These are phyloP conservation scores for Vigna radiata DNA, from an alignment of 306 rosid species.

Conservation along the genomic window DNA sequence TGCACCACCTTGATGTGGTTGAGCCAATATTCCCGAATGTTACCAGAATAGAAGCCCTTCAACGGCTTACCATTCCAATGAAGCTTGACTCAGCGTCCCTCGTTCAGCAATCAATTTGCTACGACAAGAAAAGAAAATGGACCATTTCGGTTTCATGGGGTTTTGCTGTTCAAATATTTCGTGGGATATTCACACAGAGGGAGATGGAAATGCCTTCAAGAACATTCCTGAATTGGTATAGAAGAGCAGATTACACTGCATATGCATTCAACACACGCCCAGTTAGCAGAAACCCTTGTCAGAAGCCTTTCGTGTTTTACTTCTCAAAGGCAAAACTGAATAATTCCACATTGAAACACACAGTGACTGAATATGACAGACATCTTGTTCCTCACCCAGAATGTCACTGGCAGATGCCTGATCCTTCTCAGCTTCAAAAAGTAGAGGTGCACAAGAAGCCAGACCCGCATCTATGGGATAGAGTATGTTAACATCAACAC, in stretches of 20 bases:
- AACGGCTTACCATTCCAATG: conserved; percentile 71
- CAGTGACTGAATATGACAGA: conserved; percentile 63
- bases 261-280: conserved; percentile 98
- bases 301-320: conserved; percentile 90
- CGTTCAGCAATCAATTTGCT: conserved; percentile 95
- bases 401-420: conserved; percentile 84
- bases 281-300: conserved; percentile 84
- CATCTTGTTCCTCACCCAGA: conserved; percentile 68
- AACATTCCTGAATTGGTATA: conserved; percentile 93
- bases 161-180: conserved; percentile 81
- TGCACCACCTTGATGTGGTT: conserved; percentile 96
- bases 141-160: conserved; percentile 97
- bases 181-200: conserved; percentile 77
- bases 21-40: conserved; percentile 92
- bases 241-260: conserved; percentile 91
- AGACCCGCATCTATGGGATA: conserved; percentile 86
- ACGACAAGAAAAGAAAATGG: conserved; percentile 69
- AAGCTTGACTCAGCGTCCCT: conserved; percentile 83
- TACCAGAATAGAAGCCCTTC: conserved; percentile 74
- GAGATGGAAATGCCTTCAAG: conserved; percentile 98
- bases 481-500: conserved; percentile 59
- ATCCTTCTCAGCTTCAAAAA: conserved; percentile 64
- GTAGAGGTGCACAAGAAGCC: conserved; percentile 72
- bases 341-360: conserved; percentile 55
- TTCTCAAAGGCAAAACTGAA: conserved; percentile 59